Percentiles rank a stretch among this genome's conserved stretches.
These are phyloP conservation scores for Lasiodiplodia theobromae DNA, from an alignment of 2,329 filamentous ascomycete species.

Conservation along the genomic window DNA sequence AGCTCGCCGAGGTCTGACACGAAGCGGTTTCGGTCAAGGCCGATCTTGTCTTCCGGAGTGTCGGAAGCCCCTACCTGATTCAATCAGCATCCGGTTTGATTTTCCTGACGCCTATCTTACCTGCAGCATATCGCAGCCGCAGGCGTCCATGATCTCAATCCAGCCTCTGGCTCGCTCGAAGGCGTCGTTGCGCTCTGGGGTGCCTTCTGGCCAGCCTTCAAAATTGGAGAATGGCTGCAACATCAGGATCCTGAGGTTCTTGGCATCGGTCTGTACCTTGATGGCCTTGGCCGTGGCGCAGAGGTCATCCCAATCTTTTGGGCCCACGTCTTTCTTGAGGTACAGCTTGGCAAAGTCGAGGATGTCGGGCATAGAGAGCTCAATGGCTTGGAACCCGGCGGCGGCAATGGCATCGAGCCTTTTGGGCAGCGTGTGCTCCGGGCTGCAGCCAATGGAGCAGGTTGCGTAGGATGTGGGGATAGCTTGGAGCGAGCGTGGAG, in stretches of 20 bases:
- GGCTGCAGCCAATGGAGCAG: constrained; percentile 61
- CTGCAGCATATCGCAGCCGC: constrained; percentile 74
- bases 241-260: constrained; percentile 70
- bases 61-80: constrained; percentile 68
- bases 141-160: constrained; percentile 74
- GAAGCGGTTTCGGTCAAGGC: constrained; percentile 57
- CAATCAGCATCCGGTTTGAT: neutral
- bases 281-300: constrained; percentile 63
- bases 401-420: constrained; percentile 69
- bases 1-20: constrained; percentile 69
- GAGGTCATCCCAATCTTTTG: constrained; percentile 67
- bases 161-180: constrained; percentile 70
- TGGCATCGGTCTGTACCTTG: constrained; percentile 60
- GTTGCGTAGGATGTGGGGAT: constrained; percentile 63
- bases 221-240: constrained; percentile 80
- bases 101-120: constrained; percentile 47
- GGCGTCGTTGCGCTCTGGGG: constrained; percentile 65
- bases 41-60: constrained; percentile 61
- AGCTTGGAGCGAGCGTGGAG: constrained; percentile 43
- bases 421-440: constrained; percentile 61
- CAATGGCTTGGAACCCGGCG: constrained; percentile 72
- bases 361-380: constrained; percentile 78
- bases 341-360: constrained; percentile 65
- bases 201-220: constrained; percentile 72
- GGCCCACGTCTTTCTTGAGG: constrained; percentile 58